Base-by-base conservation (phyloP, 2,329 filamentous ascomycete species). In the Pyrenochaeta sp. region DNA sequence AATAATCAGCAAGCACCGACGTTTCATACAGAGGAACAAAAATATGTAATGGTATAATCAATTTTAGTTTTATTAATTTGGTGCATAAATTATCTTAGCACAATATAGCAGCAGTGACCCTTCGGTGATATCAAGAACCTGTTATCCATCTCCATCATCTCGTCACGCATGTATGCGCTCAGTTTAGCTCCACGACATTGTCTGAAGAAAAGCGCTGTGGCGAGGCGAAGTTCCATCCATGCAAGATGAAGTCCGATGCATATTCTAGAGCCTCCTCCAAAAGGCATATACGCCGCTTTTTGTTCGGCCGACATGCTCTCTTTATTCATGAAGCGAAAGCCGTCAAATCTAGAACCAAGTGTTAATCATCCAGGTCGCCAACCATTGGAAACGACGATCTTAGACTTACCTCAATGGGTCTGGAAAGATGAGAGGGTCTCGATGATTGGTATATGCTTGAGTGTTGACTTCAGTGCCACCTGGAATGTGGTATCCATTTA, bases 241-340 rank as follows among this genome's bases (percentile, higher is more conserved):
- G 86, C 86, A 52, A 89, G 81, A 56, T 88, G 85, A 2, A 83
- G 80, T 0, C 86, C 86, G 3, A 89, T 73, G 52, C 86, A 89
- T 71, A 85, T 83, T 18, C 85, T 74, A 0, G 85, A 83, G 0
- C 86, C 86, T 11, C 80, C 85, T 2, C 84, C 82, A 63, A 89
- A 89, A 0, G 85, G 83, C 76, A 83, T 83, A 49, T 85, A 87
- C 15, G 81, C 80, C 5, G 78, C 75, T 38, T 80, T 77, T 6
- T 64, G 61, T 10, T 47, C 45, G 4, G 51, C 30, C 11, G 56
- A 48, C 27, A 57, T 34, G 7, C 21, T 47, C 14, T 49, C 39
- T 11, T 44, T 56, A 29, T 46, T 41, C 43, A 65, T 37, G 55
- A 63, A 71, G 34, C 65, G 66, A 30, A 46, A 43, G 11, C 65